Percentiles rank a stretch among this genome's conserved stretches.
Conservation (phyloP, 345 rosid species). For the Turritis glabra region DNA sequence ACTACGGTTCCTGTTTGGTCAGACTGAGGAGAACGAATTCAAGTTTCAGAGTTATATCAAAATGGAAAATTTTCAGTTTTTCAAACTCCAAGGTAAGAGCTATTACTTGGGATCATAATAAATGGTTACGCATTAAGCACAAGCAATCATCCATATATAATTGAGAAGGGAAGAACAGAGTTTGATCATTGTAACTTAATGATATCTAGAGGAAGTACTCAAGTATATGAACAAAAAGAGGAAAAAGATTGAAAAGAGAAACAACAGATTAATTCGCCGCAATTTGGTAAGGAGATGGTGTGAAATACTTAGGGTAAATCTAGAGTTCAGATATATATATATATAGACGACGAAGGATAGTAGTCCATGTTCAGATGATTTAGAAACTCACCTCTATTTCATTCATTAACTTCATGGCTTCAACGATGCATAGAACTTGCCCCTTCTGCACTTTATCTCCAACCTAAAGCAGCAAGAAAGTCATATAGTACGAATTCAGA, state of each 20-base stretch:
- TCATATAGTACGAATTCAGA: neutral
- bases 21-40: constrained; percentile 45
- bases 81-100: neutral
- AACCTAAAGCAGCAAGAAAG: constrained; percentile 46
- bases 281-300: constrained; percentile 1
- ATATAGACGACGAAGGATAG: neutral
- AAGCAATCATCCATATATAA: neutral
- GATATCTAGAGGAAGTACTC: neutral
- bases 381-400: constrained; percentile 75
- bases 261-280: neutral
- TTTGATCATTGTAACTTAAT: neutral
- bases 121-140: neutral
- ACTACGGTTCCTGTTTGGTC: constrained; percentile 79
- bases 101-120: neutral
- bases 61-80: too few species aligned
- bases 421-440: constrained; percentile 79
- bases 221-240: neutral
- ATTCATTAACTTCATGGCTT: constrained; percentile 97
- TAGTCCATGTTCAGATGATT: neutral
- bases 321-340: too few species aligned
- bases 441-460: constrained; percentile 98
- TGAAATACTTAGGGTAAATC: neutral
- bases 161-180: neutral
- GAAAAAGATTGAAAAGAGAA: neutral
- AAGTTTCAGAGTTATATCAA: constrained; percentile 19